phyloP scores from a whole-genome alignment of 108 stramenopile species.

The Heterococcus sp. region DNA sequence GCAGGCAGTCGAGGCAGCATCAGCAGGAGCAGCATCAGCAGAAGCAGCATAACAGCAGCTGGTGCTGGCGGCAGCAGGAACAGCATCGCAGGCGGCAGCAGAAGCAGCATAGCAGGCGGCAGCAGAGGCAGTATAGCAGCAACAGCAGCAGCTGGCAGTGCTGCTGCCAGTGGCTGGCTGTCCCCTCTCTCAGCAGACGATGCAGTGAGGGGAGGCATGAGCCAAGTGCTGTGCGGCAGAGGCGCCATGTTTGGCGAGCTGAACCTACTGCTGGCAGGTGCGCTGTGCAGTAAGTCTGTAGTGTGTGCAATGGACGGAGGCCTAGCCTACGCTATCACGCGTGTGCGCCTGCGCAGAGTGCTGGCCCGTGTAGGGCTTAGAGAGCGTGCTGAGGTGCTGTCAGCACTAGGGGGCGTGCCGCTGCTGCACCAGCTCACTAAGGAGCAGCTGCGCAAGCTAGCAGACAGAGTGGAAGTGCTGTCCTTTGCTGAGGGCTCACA shows the following conservation, averaged over 20 bases:
- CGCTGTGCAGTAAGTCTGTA: neutral
- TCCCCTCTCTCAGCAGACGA: too few relatives aligned
- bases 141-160: neutral
- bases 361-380: neutral
- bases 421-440: neutral
- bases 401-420: neutral
- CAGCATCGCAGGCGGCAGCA: neutral
- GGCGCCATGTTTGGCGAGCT: neutral
- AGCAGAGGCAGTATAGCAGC: neutral
- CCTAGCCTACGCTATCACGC: neutral
- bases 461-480: neutral
- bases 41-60: neutral
- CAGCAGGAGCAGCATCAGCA: neutral
- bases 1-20: too few relatives aligned
- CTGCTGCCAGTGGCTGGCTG: neutral
- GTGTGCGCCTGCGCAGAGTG: neutral
- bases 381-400: neutral
- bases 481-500: neutral
- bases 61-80: neutral
- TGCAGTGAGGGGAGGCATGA: neutral
- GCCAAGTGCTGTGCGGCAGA: neutral
- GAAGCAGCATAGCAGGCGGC: too few relatives aligned
- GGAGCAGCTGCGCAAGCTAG: neutral
- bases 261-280: neutral
- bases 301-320: neutral